Evolutionary conservation across 352 stramenopile genomes (phyloP), one percentile per base, ranked within the genome.

Genomic region (Aphanomyces invadans): DNA sequence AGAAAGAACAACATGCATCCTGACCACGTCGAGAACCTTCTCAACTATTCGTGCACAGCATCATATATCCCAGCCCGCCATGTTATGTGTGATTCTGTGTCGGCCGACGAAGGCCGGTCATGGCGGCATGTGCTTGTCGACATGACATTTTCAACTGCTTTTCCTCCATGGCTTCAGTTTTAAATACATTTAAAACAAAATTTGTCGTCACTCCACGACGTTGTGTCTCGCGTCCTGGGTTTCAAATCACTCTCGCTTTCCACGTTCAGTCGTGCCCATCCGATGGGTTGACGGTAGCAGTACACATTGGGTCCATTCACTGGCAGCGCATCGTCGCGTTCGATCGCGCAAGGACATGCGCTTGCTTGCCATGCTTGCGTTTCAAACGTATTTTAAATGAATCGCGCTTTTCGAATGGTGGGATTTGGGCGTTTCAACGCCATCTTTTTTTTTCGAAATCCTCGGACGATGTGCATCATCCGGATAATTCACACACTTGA

Each of bases 401-500:
- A 17, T 52, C 44, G 44, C 12, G 44, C 9, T 26, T 52, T 52
- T 57, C 23, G 17, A 32, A 57, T 7, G 21, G 49, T 12, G 49
- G 19, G 46, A 54, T 54, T 54, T 32, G 49, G 17, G 17, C 17
- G 49, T 57, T 57, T 57, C 49, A 57, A 57, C 49, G 49, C 12
- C 49, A 38, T 57, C 36, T 42, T 42, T 42, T 42, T n/a, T 57
- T 57, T 57, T 28, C 19, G 29, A 57, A 39, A 21, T 57, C 12
- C 19, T 25, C 9, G 19, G 21, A 45, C 38, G 46, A 57, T 57
- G 49, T 57, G 49, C 49, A 57, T 57, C 49, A 57, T 57, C 29
- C 29, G 49, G 12, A 52, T n/a, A 52, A 25, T 42, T 39, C 26
- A 25, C 51, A 29, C 15, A 31, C 53, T 57, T 33, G 25, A 36